These are phyloP conservation scores for Neltuma alba DNA, from an alignment of 306 rosid species.

Conservation along the genomic window DNA sequence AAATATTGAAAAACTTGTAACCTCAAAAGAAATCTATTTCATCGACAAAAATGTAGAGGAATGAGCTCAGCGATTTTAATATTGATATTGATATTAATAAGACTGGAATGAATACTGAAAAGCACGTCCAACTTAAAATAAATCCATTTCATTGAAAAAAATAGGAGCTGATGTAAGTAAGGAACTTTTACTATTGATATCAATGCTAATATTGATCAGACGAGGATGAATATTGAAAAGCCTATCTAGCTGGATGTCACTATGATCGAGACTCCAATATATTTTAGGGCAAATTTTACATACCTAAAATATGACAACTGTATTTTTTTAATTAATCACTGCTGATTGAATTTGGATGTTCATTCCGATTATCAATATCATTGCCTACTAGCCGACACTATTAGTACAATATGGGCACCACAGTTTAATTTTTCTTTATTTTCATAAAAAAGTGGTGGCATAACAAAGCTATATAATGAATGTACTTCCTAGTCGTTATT, in stretches of 20 bases:
- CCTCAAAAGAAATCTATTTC: too few relatives aligned
- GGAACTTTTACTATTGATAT: not conserved
- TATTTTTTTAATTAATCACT: not conserved
- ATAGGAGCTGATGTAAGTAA: not conserved
- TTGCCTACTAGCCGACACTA: not conserved
- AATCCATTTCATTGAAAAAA: not conserved
- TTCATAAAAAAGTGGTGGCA: not conserved
- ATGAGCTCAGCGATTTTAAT: not conserved
- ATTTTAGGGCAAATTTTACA: not conserved
- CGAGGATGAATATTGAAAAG: not conserved
- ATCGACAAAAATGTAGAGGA: too few relatives aligned
- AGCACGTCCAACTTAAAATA: not conserved
- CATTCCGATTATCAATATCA: not conserved
- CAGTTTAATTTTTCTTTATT: not conserved
- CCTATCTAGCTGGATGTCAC: not conserved
- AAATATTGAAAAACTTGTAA: too few relatives aligned
- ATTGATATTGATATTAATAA: too few relatives aligned
- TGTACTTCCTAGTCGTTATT: not conserved
- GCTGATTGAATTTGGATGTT: not conserved
- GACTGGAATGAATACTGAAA: too few relatives aligned
- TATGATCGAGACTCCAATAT: not conserved
- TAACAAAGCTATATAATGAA: not conserved
- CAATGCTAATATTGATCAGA: not conserved
- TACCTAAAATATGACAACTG: not conserved
- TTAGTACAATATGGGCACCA: constrained; percentile 1